Base-by-base conservation (phyloP, 345 rosid genomes). In the Streptanthus diversifolius region DNA sequence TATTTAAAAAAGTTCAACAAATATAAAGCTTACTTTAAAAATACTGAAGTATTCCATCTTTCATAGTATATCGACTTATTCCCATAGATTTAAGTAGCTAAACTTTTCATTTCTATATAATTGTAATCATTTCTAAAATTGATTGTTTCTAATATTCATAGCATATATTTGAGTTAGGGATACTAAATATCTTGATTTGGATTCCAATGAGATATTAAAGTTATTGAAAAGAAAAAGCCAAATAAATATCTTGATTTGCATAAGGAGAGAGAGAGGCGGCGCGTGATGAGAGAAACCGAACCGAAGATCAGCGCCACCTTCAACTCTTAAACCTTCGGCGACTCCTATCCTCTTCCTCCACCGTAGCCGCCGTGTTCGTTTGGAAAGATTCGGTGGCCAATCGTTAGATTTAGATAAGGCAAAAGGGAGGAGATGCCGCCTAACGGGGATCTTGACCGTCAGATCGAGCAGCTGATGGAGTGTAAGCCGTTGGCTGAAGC, bases 401-500 rank as follows among this genome's bases (percentile, higher is more conserved):
- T 55, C 60, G 59, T 44, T 18, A 11, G 67, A 44, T 14, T 21
- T 15, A 1, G 10, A n/a, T 33, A 2, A 22, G 22, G 73, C 3
- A 8, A 15, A 17, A 43, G 36, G 48, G 24, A 13, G 6, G 66
- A 61, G 89, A 87, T 89, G 97, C 87, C 92, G 84, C 77, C 86
- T 57, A 90, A 91, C 60, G 96, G 93, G 81, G 96, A 90, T 90
- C 92, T 95, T 70, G 97, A 91, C 82, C 90, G 88, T 73, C 97
- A 95, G 93, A 95, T 95, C 93, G 95, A 83, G 77, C 99, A 87
- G 80, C 80, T 95, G 79, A 91, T 95, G 98, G 95, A 89, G 82
- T 95, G 99, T 85, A 95, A 95, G 83, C 81, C 98, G 73, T 78
- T 95, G 44, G 67, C 85, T 44, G 99, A 95, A 75, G 86, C 84